phyloP scores from a whole-genome alignment of 495 filamentous ascomycete genomes.

The Penicillium riverlandense region DNA sequence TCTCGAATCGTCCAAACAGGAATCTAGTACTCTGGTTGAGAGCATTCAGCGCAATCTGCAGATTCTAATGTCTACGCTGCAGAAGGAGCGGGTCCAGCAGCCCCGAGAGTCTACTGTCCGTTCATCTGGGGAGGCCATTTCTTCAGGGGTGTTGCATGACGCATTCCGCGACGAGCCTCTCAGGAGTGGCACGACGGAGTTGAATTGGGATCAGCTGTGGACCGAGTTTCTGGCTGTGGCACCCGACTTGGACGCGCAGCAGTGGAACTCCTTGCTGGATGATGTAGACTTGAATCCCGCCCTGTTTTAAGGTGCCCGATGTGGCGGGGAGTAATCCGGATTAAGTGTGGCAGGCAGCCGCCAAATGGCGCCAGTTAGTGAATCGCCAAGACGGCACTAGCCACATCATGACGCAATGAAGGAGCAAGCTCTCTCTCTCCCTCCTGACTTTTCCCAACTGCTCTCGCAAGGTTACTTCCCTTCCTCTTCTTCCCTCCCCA shows the following conservation, averaged over 20 bases:
- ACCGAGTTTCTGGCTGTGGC: constrained; percentile 19
- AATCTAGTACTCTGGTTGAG: constrained; percentile 14
- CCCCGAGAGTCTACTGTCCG: neutral
- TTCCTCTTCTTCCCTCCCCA: neutral
- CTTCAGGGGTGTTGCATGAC: too few relatives aligned
- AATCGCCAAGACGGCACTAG: too few relatives aligned
- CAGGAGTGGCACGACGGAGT: constrained; percentile 5
- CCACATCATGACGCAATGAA: constrained; percentile 15
- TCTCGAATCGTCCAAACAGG: constrained; percentile 15
- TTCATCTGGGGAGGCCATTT: neutral
- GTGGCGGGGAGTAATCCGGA: too few relatives aligned
- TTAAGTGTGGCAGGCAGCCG: too few relatives aligned
- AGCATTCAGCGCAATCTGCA: constrained; percentile 20
- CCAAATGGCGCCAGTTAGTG: too few relatives aligned
- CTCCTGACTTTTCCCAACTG: constrained; percentile 1
- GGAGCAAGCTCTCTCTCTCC: neutral
- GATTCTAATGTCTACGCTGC: constrained; percentile 17
- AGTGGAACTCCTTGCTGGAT: constrained; percentile 19
- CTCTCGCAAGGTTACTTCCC: neutral
- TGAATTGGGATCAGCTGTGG: constrained; percentile 19
- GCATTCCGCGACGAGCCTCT: neutral
- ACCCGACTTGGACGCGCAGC: constrained; percentile 15
- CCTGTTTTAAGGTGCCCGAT: too few relatives aligned
- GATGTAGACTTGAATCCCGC: constrained; percentile 5
- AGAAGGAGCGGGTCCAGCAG: constrained; percentile 6